Conservation (phyloP, 108 stramenopile genomes). For the Cyclotella choctawhatcheeana region DNA sequence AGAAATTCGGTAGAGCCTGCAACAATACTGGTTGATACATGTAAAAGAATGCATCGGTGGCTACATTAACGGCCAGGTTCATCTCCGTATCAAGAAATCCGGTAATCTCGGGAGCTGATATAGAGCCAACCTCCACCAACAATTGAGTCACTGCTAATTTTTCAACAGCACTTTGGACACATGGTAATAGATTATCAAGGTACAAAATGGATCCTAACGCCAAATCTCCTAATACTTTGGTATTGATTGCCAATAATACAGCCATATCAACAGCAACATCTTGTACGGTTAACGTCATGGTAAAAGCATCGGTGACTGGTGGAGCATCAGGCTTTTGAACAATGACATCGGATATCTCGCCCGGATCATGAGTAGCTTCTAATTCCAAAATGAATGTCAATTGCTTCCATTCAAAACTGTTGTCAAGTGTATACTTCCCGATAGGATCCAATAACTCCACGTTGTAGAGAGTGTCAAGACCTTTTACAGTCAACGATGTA, state of each 20-base stretch:
- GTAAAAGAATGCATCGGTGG: conserved; percentile 26
- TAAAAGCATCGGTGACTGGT: conserved; percentile 36
- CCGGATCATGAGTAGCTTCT: conserved; percentile 28
- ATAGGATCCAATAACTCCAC: conserved; percentile 41
- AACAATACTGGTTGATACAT: conserved; percentile 37
- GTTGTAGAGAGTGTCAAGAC: conserved; percentile 50
- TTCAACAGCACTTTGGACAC: conserved; percentile 56
- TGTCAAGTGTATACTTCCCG: conserved; percentile 51
- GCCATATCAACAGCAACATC: conserved; percentile 48
- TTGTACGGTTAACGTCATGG: conserved; percentile 36
- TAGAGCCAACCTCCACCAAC: conserved; percentile 10
- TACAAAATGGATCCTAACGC: conserved; percentile 57
- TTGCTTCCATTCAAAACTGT: conserved; percentile 39
- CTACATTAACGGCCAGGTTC: conserved; percentile 20
- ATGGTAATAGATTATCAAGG: conserved; percentile 58
- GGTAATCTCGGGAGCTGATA: conserved; percentile 12
- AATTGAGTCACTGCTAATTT: conserved; percentile 55
- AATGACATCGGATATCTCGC: conserved; percentile 21
- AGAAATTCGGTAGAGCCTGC: conserved; percentile 39
- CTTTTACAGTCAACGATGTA: conserved; percentile 30
- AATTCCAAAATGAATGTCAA: conserved; percentile 48
- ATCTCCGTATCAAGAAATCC: conserved; percentile 28
- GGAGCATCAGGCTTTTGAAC: conserved; percentile 19
- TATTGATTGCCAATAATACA: conserved; percentile 50
- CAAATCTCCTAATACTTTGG: conserved; percentile 35